Base-by-base conservation (phyloP, 768 basidiomycete species). In the Hirschioporus abietinus region DNA sequence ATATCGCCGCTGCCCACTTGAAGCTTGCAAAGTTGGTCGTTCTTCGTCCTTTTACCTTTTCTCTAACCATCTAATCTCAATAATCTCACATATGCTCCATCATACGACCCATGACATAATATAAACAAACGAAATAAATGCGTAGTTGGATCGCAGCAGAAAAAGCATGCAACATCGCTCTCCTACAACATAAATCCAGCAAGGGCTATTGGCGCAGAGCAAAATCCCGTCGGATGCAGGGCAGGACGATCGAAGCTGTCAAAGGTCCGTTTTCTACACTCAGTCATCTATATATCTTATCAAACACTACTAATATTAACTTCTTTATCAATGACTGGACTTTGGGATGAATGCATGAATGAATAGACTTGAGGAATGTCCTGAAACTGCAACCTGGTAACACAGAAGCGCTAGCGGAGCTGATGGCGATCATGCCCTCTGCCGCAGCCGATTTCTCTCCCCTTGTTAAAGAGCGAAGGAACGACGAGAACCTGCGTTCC, bases 141-240 rank as follows among this genome's bases (percentile, higher is more conserved):
- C 17, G 36, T 70, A 91, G 90, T 66, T 91, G 87, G 86, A 85
- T 87, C 60, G 85, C 85, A 72, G 90, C 90, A 1, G 90, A 92
- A 72, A 78, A 81, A 24, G 90, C 89, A 0, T 92, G 90, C 69
- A 85, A 88, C 1, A 77, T 81, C 66, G 88, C 89, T 0, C 77
- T 92, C 20, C 71, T 78, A 30, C 89, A 90, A 68, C 89, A 90
- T 71, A 80, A 80, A 35, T 89, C 86, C 66, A 83, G 84, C 65
- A 92, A 92, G 70, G 90, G 87, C 0, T 82, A 88, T 67, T 92
- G 83, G 74, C 83, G 90, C 24, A 84, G 90, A 18, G 89, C 88
- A 1, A 86, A 84, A 58, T 89, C 90, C 0, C 79, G 87, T 59
- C 83, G 80, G 69, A 88, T 89, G 83, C 80, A 86, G 58, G 83